Conservation (phyloP, 495 filamentous ascomycete species). For the Aspergillus hancockii region DNA sequence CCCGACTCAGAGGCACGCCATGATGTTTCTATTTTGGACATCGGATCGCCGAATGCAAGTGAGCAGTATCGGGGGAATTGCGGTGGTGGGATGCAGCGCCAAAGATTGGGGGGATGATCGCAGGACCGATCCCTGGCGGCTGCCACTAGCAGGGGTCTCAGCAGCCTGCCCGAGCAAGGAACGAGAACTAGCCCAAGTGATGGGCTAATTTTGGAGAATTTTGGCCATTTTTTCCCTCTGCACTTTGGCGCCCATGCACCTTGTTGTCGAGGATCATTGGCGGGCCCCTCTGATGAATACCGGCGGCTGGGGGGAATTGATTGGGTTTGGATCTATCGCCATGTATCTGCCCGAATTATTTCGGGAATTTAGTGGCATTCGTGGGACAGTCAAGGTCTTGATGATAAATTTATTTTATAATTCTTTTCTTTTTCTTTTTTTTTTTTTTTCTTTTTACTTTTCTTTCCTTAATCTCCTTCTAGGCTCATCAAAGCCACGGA, state of each 20-base stretch:
- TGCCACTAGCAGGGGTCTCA: slow-evolving; percentile 10
- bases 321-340: slow-evolving; percentile 16
- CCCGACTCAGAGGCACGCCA: slow-evolving; percentile 12
- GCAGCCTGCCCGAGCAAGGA: slow-evolving; percentile 18
- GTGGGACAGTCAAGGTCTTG: not conserved
- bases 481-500: no score
- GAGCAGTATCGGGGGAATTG: slow-evolving; percentile 18
- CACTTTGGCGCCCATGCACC: slow-evolving; percentile 24
- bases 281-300: slow-evolving; percentile 1
- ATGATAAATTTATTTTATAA: not conserved
- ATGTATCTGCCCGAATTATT: slow-evolving; percentile 4
- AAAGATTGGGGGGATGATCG: slow-evolving; percentile 18
- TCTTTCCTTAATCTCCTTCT: not conserved
- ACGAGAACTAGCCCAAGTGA: not conserved
- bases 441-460: not conserved
- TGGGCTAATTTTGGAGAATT: slow-evolving; percentile 32
- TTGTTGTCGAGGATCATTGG: slow-evolving; percentile 17
- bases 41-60: slow-evolving; percentile 14
- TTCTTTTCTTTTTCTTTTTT: not conserved
- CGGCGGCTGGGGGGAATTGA: slow-evolving; percentile 17
- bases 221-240: slow-evolving; percentile 14
- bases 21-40: slow-evolving; percentile 31
- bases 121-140: slow-evolving; percentile 13
- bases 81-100: slow-evolving; percentile 18
- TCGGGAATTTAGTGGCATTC: slow-evolving; percentile 5